Conservation (phyloP, 2,329 filamentous ascomycete genomes). For the Talaromyces sp. region DNA sequence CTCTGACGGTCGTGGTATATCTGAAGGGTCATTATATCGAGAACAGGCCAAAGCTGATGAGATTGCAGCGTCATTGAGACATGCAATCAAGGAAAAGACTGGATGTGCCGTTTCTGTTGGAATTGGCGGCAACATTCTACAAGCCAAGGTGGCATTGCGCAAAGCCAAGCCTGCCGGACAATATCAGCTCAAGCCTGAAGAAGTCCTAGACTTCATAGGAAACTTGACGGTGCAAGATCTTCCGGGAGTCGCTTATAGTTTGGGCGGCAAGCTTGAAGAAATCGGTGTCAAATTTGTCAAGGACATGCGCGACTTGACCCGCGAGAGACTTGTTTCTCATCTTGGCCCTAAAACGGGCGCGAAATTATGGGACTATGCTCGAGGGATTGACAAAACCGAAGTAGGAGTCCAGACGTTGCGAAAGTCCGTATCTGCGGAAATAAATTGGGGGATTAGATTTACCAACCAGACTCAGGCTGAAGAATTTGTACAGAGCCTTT, state of each 20-base stretch:
- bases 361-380: conserved; percentile 83
- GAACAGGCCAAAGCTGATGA: conserved; percentile 76
- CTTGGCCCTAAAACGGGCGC: conserved; percentile 91
- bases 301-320: conserved; percentile 73
- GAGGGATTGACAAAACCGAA: conserved; percentile 79
- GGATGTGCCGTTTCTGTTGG: conserved; percentile 88
- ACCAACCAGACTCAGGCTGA: conserved; percentile 88
- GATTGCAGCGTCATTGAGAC: conserved; percentile 64
- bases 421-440: conserved; percentile 94
- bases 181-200: conserved; percentile 78
- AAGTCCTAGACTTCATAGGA: conserved; percentile 71
- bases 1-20: conserved; percentile 61
- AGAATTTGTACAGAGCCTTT: conserved; percentile 81
- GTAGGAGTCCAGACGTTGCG: conserved; percentile 80
- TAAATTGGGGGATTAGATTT: conserved; percentile 98
- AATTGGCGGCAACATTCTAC: conserved; percentile 83
- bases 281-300: conserved; percentile 77
- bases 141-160: conserved; percentile 84
- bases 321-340: conserved; percentile 67
- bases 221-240: conserved; percentile 74
- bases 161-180: conserved; percentile 95
- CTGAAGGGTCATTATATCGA: conserved; percentile 66
- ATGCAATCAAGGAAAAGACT: conserved; percentile 68
- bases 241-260: conserved; percentile 88
- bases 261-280: conserved; percentile 82